phyloP scores from a whole-genome alignment of 2,329 filamentous ascomycete genomes.

The Nannizziopsis arthrosporioides region DNA sequence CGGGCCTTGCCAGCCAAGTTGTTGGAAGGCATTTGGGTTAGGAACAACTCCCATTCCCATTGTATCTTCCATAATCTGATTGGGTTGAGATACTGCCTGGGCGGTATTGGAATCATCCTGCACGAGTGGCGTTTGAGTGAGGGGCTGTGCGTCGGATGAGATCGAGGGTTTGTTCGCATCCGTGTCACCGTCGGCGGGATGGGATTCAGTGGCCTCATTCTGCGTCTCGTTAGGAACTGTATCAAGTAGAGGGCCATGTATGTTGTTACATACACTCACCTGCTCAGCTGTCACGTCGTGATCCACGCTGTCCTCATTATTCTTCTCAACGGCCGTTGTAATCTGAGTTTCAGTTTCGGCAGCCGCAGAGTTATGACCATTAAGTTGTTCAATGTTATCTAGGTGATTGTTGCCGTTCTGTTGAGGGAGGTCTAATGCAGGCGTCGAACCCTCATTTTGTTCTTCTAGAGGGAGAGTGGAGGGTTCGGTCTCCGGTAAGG shows the following conservation, averaged over 20 bases:
- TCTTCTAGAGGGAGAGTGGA: constrained; percentile 14
- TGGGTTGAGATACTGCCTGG: neutral
- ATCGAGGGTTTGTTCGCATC: neutral
- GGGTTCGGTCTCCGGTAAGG: constrained; percentile 20
- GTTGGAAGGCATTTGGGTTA: constrained; percentile 40
- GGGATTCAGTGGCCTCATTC: neutral
- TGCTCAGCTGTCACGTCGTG: no score
- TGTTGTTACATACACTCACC: no score
- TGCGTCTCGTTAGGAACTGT: neutral
- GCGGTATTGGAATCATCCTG: neutral
- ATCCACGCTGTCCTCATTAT: neutral
- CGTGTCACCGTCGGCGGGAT: neutral
- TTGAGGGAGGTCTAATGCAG: neutral
- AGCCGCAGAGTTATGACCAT: neutral
- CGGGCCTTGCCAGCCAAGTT: constrained; percentile 51
- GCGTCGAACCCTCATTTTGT: neutral
- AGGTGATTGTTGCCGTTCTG: neutral
- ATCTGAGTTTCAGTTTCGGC: neutral
- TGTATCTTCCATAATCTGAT: constrained; percentile 17
- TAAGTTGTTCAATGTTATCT: neutral
- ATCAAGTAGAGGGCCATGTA: no score
- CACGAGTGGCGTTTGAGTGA: constrained; percentile 15
- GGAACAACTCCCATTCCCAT: constrained; percentile 35
- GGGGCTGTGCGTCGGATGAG: neutral
- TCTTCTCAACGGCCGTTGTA: neutral